These are phyloP conservation scores for Leccinum glutinopallens DNA, from an alignment of 1,284 basidiomycete genomes.

Conservation along the genomic window DNA sequence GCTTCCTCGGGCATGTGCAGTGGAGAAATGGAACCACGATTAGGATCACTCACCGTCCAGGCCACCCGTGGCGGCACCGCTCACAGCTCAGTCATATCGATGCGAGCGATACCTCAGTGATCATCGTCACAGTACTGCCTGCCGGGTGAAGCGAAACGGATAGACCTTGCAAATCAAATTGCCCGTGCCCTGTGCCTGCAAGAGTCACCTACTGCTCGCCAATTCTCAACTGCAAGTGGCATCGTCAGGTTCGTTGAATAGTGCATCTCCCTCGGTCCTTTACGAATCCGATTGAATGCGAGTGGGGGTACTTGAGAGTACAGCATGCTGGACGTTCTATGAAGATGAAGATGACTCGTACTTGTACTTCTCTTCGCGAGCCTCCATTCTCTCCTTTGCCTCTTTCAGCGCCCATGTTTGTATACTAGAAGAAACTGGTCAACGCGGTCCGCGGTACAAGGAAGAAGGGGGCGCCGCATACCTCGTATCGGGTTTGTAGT, in stretches of 20 bases:
- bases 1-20: conserved; percentile 13
- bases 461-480: conserved; percentile 42
- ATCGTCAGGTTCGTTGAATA: not conserved
- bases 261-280: conserved; percentile 5
- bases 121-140: conserved; percentile 5
- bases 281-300: conserved; percentile 9
- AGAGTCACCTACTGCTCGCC: not conserved
- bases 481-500: conserved; percentile 98
- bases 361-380: conserved; percentile 81
- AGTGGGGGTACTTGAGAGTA: conserved; percentile 12
- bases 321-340: conserved; percentile 19
- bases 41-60: conserved; percentile 25
- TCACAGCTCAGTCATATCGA: not conserved
- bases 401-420: conserved; percentile 89
- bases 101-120: conserved; percentile 4
- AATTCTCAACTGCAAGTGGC: not conserved
- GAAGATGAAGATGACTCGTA: conserved; percentile 55
- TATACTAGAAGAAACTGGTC: conserved; percentile 52
- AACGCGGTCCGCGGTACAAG: not conserved
- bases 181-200: not conserved
- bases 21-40: conserved; percentile 23
- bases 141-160: not conserved
- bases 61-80: conserved; percentile 17
- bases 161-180: not conserved
- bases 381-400: conserved; percentile 87